Evolutionary conservation across 192 early-diverging fungal species (phyloP).

Genomic region (Backusella psychrophila): DNA sequence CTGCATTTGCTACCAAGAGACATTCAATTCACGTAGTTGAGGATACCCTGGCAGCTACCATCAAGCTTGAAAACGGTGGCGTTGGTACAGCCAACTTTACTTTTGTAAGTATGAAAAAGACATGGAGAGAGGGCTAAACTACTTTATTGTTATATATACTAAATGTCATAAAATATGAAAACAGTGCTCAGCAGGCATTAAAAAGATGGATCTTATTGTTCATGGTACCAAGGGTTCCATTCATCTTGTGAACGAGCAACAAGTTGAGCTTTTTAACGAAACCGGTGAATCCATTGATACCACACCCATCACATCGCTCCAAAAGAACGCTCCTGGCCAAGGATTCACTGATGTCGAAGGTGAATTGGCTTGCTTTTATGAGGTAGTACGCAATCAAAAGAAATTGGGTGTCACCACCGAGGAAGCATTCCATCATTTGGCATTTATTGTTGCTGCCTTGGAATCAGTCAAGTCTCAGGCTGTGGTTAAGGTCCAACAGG

Average conservation of each 20-base stretch:
- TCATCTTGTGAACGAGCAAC: slow-evolving; percentile 12
- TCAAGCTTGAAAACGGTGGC: slow-evolving; percentile 26
- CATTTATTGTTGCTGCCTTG: slow-evolving; percentile 31
- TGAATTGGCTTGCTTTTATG: slow-evolving; percentile 27
- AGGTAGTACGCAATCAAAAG: slow-evolving; percentile 16
- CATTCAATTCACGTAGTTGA: slow-evolving; percentile 29
- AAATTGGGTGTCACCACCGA: slow-evolving; percentile 18
- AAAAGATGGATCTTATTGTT: slow-evolving; percentile 16
- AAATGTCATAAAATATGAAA: background rate
- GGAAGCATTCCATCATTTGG: slow-evolving; percentile 37
- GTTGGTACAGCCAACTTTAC: slow-evolving; percentile 35
- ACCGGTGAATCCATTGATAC: slow-evolving; percentile 11
- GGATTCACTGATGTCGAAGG: slow-evolving; percentile 37
- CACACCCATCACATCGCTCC: background rate
- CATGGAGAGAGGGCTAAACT: background rate
- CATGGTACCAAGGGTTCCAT: slow-evolving; percentile 29
- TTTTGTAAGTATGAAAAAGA: slow-evolving; percentile 27
- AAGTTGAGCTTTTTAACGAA: slow-evolving; percentile 15
- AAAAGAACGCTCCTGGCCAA: background rate
- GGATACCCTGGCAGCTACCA: slow-evolving; percentile 24
- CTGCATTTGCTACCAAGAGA: slow-evolving; percentile 24
- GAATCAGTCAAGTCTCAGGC: slow-evolving; percentile 26
- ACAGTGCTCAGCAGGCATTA: slow-evolving; percentile 28
- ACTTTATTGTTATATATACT: background rate
- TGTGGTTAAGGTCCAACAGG: slow-evolving; percentile 3